A percentile compares a stretch with the other conserved stretches of the same genome.
phyloP scores from a whole-genome alignment of 2,329 filamentous ascomycete species.

The Capronia epimyces region DNA sequence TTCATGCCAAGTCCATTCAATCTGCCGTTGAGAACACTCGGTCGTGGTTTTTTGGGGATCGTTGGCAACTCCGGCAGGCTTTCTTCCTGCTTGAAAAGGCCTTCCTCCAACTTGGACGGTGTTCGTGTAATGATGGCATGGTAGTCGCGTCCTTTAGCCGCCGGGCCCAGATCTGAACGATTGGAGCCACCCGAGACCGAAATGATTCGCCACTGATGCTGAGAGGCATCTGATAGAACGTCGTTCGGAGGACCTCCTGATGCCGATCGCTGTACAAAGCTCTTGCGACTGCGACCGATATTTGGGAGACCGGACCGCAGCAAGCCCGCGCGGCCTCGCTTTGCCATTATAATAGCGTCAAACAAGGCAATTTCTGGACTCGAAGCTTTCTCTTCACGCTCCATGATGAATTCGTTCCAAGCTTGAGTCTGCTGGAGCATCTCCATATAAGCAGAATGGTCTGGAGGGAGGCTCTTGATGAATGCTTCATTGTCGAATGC shows the following conservation, averaged over 20 bases:
- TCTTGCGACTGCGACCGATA: constrained; percentile 19
- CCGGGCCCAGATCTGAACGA: constrained; percentile 24
- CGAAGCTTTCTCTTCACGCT: constrained; percentile 52
- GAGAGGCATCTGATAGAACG: constrained; percentile 58
- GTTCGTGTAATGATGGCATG: constrained; percentile 57
- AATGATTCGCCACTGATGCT: constrained; percentile 60
- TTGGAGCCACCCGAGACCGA: constrained; percentile 53
- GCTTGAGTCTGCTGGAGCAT: constrained; percentile 61
- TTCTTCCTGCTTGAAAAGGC: constrained; percentile 44
- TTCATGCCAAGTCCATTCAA: constrained; percentile 28
- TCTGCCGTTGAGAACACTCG: constrained; percentile 11
- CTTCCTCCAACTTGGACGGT: constrained; percentile 76
- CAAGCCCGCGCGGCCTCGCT: constrained; percentile 56
- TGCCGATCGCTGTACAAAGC: constrained; percentile 33
- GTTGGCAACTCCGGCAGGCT: constrained; percentile 18
- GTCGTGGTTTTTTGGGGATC: constrained; percentile 14
- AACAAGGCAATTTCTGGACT: constrained; percentile 52
- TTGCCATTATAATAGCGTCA: constrained; percentile 60
- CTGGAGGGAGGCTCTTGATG: constrained; percentile 57
- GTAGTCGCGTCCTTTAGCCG: constrained; percentile 49
- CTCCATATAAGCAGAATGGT: constrained; percentile 59
- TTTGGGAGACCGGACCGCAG: constrained; percentile 15
- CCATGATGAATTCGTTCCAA: constrained; percentile 61
- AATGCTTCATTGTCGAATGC: constrained; percentile 64
- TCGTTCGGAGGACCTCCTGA: constrained; percentile 39